These are phyloP conservation scores for Termitomyces sp. DNA, from an alignment of 768 basidiomycete genomes.

Conservation along the genomic window DNA sequence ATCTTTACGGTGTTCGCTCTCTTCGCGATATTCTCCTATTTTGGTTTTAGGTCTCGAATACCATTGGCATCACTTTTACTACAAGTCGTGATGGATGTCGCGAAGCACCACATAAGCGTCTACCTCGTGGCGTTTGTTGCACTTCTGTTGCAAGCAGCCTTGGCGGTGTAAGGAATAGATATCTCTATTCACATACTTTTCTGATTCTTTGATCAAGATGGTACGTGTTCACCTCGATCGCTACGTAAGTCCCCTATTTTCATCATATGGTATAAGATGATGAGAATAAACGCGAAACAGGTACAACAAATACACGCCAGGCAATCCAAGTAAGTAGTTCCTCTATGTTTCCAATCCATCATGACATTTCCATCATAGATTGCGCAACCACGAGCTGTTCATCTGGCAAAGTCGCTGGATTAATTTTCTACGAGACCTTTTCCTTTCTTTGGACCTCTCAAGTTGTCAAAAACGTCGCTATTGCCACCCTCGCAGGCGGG, in stretches of 20 bases:
- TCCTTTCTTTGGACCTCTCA: constrained; percentile 86
- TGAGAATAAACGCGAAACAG: constrained; percentile 15
- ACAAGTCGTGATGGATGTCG: constrained; percentile 77
- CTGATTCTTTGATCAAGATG: constrained; percentile 35
- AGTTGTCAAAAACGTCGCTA: constrained; percentile 71
- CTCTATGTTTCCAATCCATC: background rate
- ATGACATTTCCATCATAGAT: background rate
- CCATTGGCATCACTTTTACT: constrained; percentile 74
- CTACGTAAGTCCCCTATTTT: constrained; percentile 41
- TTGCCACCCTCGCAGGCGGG: constrained; percentile 79
- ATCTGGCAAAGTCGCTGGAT: constrained; percentile 67
- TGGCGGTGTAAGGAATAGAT: constrained; percentile 52
- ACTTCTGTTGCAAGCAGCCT: constrained; percentile 62
- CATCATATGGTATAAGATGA: background rate
- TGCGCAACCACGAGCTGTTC: constrained; percentile 43
- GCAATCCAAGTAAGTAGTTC: constrained; percentile 52
- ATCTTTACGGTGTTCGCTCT: constrained; percentile 79
- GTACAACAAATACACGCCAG: constrained; percentile 70
- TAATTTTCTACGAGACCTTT: constrained; percentile 74
- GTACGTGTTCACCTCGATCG: constrained; percentile 74
- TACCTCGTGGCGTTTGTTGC: constrained; percentile 67
- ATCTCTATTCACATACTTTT: background rate
- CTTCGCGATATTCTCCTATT: constrained; percentile 71
- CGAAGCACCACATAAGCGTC: constrained; percentile 65
- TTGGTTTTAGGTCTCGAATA: constrained; percentile 64